phyloP scores from a whole-genome alignment of 2,329 filamentous ascomycete genomes.

The Phaeosphaeria sp. region DNA sequence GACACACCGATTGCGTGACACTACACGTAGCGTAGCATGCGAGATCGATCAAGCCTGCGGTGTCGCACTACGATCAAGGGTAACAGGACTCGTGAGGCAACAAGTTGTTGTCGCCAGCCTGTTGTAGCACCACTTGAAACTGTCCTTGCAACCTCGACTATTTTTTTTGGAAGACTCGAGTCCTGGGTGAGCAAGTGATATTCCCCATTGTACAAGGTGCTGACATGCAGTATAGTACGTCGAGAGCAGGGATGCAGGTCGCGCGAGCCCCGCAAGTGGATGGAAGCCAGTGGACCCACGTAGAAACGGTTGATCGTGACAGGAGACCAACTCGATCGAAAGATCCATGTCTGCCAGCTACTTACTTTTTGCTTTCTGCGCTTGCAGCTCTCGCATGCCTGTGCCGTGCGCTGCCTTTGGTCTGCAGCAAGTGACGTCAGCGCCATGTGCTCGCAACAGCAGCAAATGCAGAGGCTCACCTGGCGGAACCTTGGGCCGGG shows the following conservation, averaged over 20 bases:
- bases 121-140: no score
- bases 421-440: conserved; percentile 62
- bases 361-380: conserved; percentile 71
- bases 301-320: neutral
- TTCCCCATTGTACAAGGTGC: neutral
- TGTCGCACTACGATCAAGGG: neutral
- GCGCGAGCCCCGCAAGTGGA: neutral
- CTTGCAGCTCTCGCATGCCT: conserved; percentile 71
- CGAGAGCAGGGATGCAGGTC: neutral
- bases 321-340: neutral
- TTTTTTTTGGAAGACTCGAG: no score
- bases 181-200: no score
- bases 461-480: conserved; percentile 25
- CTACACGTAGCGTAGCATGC: neutral
- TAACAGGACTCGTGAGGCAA: no score
- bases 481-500: conserved; percentile 44
- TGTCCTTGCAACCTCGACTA: no score
- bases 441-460: neutral
- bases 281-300: neutral
- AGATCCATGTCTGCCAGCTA: neutral
- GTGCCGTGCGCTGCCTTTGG: conserved; percentile 67
- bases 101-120: no score
- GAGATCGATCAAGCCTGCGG: no score
- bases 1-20: neutral
- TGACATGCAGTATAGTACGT: neutral